Conservation (phyloP, 163 green algal genomes). For the Coccomyxa subellipsoidea region DNA sequence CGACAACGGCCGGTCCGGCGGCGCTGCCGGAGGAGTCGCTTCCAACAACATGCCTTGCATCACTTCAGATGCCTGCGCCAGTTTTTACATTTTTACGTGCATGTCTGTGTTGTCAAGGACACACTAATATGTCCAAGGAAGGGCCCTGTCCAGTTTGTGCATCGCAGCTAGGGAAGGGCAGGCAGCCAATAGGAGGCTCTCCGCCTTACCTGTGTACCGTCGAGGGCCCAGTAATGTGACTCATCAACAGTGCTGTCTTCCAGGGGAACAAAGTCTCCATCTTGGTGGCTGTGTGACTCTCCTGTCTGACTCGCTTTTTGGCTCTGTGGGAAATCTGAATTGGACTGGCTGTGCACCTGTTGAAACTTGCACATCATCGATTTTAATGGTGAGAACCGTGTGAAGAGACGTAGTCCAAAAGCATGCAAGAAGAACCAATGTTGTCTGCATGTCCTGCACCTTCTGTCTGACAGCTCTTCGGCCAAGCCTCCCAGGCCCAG, state of each 20-base stretch:
- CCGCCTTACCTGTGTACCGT: background rate
- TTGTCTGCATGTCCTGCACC: background rate
- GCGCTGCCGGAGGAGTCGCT: background rate
- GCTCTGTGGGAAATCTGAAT: background rate
- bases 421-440: background rate
- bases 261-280: background rate
- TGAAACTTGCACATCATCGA: no score
- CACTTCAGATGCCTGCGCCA: background rate
- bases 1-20: conserved; percentile 3
- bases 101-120: no score
- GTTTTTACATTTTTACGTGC: background rate
- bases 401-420: no score
- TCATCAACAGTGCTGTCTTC: background rate
- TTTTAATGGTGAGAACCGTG: no score
- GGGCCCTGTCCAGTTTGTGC: no score
- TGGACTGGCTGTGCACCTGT: background rate
- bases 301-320: background rate
- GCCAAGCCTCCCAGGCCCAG: background rate
- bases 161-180: no score
- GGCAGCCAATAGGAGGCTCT: background rate
- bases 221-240: background rate
- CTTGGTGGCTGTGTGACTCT: background rate
- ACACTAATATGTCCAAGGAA: no score
- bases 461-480: background rate
- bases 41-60: background rate